phyloP scores from a whole-genome alignment of 1,284 basidiomycete species.

The Vanrija sp. region DNA sequence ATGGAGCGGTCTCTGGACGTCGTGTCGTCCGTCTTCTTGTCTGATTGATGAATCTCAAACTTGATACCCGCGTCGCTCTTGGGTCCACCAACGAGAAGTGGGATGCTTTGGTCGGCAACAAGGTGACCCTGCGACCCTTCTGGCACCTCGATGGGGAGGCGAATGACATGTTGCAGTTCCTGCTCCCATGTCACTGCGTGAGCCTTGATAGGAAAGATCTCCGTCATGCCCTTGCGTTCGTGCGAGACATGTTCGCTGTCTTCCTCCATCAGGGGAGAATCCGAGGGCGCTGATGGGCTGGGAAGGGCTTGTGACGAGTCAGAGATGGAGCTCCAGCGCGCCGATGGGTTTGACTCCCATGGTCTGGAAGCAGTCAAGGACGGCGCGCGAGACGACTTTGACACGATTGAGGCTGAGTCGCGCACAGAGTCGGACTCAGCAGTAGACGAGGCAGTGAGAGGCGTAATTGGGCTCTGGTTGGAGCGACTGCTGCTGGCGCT shows the following conservation, averaged over 20 bases:
- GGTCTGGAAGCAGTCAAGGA: too few relatives aligned
- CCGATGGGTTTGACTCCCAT: too few relatives aligned
- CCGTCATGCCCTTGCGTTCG: constrained; percentile 35
- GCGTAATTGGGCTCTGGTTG: too few relatives aligned
- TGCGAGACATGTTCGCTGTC: background rate
- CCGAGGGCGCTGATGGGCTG: too few relatives aligned
- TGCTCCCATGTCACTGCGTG: constrained; percentile 43
- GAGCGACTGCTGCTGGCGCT: too few relatives aligned
- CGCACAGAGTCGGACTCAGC: too few relatives aligned
- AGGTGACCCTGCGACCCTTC: too few relatives aligned
- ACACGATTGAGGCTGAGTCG: too few relatives aligned
- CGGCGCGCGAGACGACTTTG: too few relatives aligned
- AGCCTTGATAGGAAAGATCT: constrained; percentile 19
- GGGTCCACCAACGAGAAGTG: constrained; percentile 38
- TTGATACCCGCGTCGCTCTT: constrained; percentile 36
- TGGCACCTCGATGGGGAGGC: constrained; percentile 22
- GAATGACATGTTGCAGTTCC: constrained; percentile 34
- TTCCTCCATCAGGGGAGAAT: background rate
- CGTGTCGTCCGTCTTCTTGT: background rate
- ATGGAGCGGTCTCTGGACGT: constrained; percentile 13
- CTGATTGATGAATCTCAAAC: constrained; percentile 24
- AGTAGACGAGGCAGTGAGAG: too few relatives aligned
- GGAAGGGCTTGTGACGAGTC: too few relatives aligned
- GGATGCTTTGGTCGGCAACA: constrained; percentile 4
- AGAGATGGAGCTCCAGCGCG: too few relatives aligned